These are phyloP conservation scores for Porpolomopsis calyptriformis DNA, from an alignment of 768 basidiomycete genomes.

Conservation along the genomic window DNA sequence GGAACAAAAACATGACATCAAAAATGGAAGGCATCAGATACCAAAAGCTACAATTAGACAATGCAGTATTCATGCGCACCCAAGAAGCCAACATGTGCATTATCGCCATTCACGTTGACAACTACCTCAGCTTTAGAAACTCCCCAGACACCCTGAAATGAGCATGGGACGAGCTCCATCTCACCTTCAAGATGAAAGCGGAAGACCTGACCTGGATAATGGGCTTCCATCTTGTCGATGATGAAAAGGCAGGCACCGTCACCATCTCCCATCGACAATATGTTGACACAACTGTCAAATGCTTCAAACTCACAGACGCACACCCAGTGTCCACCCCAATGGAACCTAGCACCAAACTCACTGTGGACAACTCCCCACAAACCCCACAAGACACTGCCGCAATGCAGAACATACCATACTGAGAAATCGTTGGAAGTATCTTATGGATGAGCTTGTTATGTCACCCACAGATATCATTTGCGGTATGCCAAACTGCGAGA, in stretches of 20 bases:
- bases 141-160: constrained; percentile 5
- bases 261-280: constrained; percentile 18
- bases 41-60: constrained; percentile 17
- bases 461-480: constrained; percentile 17
- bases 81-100: constrained; percentile 15
- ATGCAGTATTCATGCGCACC: constrained; percentile 21
- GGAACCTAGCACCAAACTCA: constrained; percentile 9
- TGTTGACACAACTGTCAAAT: constrained; percentile 15
- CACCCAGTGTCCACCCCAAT: constrained; percentile 14
- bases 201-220: constrained; percentile 20
- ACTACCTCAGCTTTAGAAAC: constrained; percentile 16
- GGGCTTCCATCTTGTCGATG: constrained; percentile 21
- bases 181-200: constrained; percentile 24
- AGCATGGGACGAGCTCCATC: constrained; percentile 20
- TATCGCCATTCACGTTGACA: constrained; percentile 26
- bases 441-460: constrained; percentile 17
- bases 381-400: constrained; percentile 4
- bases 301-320: constrained; percentile 13
- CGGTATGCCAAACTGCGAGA: constrained; percentile 15
- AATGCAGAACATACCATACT: constrained; percentile 11
- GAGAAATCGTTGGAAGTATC: constrained; percentile 15
- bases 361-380: constrained; percentile 6
- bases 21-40: constrained; percentile 24
- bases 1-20: constrained; percentile 24
- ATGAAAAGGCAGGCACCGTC: constrained; percentile 13